Base-by-base conservation (phyloP, 352 stramenopile species). In the Globisporangium middletonii region DNA sequence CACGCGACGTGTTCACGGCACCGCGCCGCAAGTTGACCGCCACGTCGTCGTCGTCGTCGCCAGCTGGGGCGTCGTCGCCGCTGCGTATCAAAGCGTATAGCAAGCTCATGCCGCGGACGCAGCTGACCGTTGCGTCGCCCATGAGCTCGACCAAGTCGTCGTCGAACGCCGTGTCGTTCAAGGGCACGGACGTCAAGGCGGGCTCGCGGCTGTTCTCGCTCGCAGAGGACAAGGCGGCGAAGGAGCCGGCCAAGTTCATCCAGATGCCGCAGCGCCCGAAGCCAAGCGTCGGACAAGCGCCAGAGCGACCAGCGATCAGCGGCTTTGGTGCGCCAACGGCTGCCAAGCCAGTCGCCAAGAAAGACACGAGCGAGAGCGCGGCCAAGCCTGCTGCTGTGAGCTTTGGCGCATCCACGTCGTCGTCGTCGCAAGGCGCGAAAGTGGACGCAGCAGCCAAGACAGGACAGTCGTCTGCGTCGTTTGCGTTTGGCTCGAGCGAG, bases 31-130 rank as follows among this genome's bases (percentile, higher is more conserved):
- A 86, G 55, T 18, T 75, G 18, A 63, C 62, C 26, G 41, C 41
- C 4, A 4, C 48, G 15, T 19, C 60, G 26, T 37, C 47, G 16
- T 4, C 19, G 15, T 41, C 55, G 27, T 55, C 63, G 41, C 50
- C 62, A 6, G 45, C 60, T 8, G 41, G 26, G 54, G 60, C 28
- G 33, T 67, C 58, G 64, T 68, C 50, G 48, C 69, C 53, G 68
- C 76, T 59, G 57, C 69, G 26, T 45, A 62, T 72, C 57, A 86
- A 79, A 64, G 75, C 74, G 2, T 75, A 71, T 38, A 90, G 76
- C 59, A 87, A 87, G 43, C 60, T 90, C 18, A 90, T 90, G 80
- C 79, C 80, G 28, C 75, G 69, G 16, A 75, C 75, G 4, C 80
- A 88, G 56, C 53, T 88, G 27, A 88, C 72, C 4, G 77, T 90